Conservation (phyloP, 2,329 filamentous ascomycete species). For the Eutypa lata region DNA sequence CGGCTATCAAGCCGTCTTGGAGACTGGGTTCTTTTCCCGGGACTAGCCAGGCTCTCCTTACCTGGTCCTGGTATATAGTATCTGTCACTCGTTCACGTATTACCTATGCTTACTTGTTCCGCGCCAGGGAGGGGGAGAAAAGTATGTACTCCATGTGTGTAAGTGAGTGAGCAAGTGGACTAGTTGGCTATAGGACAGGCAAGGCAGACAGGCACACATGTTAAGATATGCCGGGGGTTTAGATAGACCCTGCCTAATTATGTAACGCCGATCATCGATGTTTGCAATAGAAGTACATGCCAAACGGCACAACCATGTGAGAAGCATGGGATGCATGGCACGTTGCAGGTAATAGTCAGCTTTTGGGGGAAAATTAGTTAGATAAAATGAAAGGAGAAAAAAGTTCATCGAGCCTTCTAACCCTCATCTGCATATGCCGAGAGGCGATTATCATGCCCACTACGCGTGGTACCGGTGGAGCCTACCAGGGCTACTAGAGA, state of each 20-base stretch:
- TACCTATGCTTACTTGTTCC: not conserved
- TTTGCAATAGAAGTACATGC: not conserved
- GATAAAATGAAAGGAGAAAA: not conserved
- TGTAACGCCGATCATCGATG: not conserved
- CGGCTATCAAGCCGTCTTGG: not conserved
- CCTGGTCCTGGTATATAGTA: not conserved
- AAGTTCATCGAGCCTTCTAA: constrained; percentile 12
- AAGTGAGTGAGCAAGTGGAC: constrained; percentile 13
- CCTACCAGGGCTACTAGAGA: constrained; percentile 3
- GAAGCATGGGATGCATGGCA: constrained; percentile 1
- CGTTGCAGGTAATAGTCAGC: not conserved
- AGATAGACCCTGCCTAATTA: too few species aligned
- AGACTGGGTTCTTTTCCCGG: not conserved
- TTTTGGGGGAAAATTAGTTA: too few species aligned
- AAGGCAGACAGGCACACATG: constrained; percentile 19
- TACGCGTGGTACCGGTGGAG: constrained; percentile 28
- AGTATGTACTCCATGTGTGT: constrained; percentile 9
- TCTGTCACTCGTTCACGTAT: not conserved
- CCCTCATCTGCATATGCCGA: constrained; percentile 37
- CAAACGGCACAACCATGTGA: not conserved
- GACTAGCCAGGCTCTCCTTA: not conserved
- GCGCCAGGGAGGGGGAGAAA: constrained; percentile 10
- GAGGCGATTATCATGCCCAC: constrained; percentile 31
- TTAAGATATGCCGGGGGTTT: not conserved
- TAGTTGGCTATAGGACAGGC: too few species aligned